Base-by-base conservation (phyloP, 1,139 yeast genomes). In the Pneumocystis wakefieldiae region DNA sequence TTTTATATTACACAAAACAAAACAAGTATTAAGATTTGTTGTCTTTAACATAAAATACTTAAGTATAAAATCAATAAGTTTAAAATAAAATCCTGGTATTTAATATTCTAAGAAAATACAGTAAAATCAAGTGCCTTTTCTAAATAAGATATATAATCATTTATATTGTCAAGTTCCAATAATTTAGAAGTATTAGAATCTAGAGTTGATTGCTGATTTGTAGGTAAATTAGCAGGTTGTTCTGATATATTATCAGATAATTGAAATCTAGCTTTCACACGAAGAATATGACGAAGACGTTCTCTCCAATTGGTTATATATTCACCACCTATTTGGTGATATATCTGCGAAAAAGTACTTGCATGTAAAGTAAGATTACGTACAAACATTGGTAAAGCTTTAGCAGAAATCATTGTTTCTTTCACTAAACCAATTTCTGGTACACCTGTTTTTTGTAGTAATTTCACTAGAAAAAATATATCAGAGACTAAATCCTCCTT, bases 371-470 rank as follows among this genome's bases (percentile, higher is more conserved):
- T 83, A 66, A 86, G 74, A 66, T 85, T 85, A 61, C 95, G 77
- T 14, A 88, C 81, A 70, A 85, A 84, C 5, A 76, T 74, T 0
- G 95, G 80, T 61, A 89, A 74, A 57, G 82, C 81, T 59, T 78
- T 80, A 65, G 78, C 83, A 38, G 85, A 80, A 8, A 88, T 77
- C 53, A 88, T 88, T 72, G 85, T 80, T 69, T 86, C 91, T 65
- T 87, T 81, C 0, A 91, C 84, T 0, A 94, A 85, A 71, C 87
- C 83, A 2, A 87, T 79, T 2, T 86, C 88, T 0, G 94, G 94
- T 1, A 87, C 83, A 0, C 89, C 92, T 2, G 82, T 77, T 63
- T 86, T 76, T 37, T 39, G 62, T 59, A 29, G 48, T 29, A 19
- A 64, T 62, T 58, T 66, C 37, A 67, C 69, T 55, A 67, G 65